Base-by-base conservation (phyloP, 768 basidiomycete species). In the Boletus pseudopeckii region DNA sequence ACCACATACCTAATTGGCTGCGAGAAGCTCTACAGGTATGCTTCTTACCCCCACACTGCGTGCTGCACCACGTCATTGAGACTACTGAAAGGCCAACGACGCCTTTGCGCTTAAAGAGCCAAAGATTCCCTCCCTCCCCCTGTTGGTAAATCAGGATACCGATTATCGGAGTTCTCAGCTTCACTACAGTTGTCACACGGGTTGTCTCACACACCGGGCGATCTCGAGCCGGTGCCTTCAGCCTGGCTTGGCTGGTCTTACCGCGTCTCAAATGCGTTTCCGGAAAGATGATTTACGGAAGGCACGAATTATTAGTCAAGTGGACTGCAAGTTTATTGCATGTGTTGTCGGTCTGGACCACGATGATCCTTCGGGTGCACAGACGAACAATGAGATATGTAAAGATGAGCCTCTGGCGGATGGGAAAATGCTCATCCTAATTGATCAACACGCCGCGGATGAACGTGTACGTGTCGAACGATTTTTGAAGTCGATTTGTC, bases 371-470 rank as follows among this genome's bases (percentile, higher is more conserved):
- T 53, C 48, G 5, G 60, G 58, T 24, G 45, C 36, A 52, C 60
- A 60, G 38, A 53, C 39, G 37, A 62, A 53, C 42, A 38, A 54
- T 37, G 56, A 52, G 51, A 33, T 54, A 38, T 50, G 51, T 45
- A 59, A 70, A 40, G 55, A 54, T 42, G 47, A 18, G 7, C 17
- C 7, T 24, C 59, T 59, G 44, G 58, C 68, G 28, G 59, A 39
- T 38, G 57, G 53, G 42, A 60, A 59, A 50, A 65, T 72, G 2
- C 78, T 98, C 30, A 75, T 96, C 32, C 77, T 98, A 48, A 78
- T 99, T 44, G 97, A 99, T 74, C 97, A 99, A 69, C 97, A 99
- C 67, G 97, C 97, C 13, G 96, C 95, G n/a, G 92, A 97, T 66
- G 97, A 99, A 71, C 85, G 97, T 20, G 75, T 98, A 42, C 84